phyloP scores from a whole-genome alignment of 805 yeast species.

The Starmera caribaea region DNA sequence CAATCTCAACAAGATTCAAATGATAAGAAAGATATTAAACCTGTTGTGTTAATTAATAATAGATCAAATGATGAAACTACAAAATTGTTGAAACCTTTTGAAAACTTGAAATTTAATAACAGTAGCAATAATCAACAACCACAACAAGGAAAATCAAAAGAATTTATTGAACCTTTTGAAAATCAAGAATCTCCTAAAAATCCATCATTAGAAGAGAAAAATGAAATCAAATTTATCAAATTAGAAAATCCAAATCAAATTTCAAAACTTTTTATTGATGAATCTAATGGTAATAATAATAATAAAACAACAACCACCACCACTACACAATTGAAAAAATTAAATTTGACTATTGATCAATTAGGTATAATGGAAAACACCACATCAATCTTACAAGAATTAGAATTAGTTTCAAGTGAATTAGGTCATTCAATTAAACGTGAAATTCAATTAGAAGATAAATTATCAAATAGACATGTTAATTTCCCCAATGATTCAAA shows the following conservation, averaged over 20 bases:
- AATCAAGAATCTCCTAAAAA: too few relatives aligned
- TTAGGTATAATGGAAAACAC: constrained; percentile 53
- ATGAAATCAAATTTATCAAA: background rate
- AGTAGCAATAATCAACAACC: background rate
- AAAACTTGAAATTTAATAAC: too few relatives aligned
- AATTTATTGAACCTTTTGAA: background rate
- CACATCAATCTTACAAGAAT: constrained; percentile 46
- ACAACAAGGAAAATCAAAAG: background rate
- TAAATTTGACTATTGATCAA: constrained; percentile 47
- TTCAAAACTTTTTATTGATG: background rate
- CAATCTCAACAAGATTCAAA: too few relatives aligned
- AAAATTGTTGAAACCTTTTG: too few relatives aligned
- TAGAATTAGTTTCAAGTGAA: constrained; percentile 62
- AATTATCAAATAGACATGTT: constrained; percentile 13
- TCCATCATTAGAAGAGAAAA: background rate
- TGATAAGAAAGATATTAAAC: too few relatives aligned
- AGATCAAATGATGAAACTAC: too few relatives aligned
- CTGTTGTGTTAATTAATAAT: too few relatives aligned
- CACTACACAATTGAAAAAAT: constrained; percentile 10
- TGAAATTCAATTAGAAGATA: constrained; percentile 51
- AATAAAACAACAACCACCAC: background rate
- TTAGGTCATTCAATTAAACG: constrained; percentile 63
- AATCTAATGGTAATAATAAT: too few relatives aligned
- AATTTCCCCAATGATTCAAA: background rate
- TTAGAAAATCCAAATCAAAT: background rate